Evolutionary conservation across 202 grass and related monocot genomes (phyloP), one percentile per base, ranked within the genome.

Genomic region (Zizania palustris): DNA sequence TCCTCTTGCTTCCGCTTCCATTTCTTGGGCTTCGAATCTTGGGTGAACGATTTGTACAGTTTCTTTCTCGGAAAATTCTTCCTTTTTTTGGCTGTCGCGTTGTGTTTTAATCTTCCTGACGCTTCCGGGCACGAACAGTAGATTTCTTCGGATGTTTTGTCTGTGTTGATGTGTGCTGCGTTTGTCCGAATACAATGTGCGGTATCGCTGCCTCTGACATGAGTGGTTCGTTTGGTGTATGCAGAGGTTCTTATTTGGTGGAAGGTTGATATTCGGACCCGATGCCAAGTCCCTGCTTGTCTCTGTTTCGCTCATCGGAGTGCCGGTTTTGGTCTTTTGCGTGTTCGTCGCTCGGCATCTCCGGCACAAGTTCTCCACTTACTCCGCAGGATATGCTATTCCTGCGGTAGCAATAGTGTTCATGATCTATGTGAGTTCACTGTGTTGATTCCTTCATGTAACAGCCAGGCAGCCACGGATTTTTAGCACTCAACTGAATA

Each of bases 211-310:
- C 22, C 60, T 15, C 60, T 87, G 77, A 62, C 82, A 65, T 72
- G 21, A 60, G 63, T 71, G 38, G 54, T 20, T 44, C 11, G 3
- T 21, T 83, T 55, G n/a, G n/a, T 18, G 3, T 82, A 37, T 82
- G 77, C 83, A 93, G 93, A 97, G 45, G 73, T 93, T 97, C 77
- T 50, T 97, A 51, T 87, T 81, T 51, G 88, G 90, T 73, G 93
- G 87, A 62, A 87, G 93, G 76, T 43, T 97, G 46, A 88, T 97
- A 82, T 97, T 97, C 78, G 90, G 93, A 55, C 93, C 93, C 42
- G 90, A 92, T 72, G 87, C 88, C 53, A 91, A 81, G 75, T 89
- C 86, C 13, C 73, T 88, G 44, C 14, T 93, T 71, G 35, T 90
- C 12, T 89, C 93, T 18, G 81, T 97, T 65, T 88, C 84, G 55